phyloP scores from a whole-genome alignment of 306 rosid species.

The Rubus idaeus region DNA sequence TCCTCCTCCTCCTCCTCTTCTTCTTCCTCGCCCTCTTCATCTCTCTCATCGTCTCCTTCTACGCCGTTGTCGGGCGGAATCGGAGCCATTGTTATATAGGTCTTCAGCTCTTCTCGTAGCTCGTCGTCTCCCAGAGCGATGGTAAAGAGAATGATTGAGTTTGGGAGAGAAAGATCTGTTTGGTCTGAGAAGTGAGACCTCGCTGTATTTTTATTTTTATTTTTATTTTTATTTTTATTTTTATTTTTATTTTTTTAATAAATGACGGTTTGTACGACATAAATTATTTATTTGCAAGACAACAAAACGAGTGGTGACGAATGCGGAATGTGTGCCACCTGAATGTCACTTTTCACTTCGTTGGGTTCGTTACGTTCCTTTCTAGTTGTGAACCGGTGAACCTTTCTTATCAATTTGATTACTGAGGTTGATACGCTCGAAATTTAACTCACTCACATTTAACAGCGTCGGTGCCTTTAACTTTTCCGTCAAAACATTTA shows the following conservation, averaged over 20 bases:
- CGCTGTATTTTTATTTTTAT: neutral
- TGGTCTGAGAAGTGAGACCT: too few species aligned
- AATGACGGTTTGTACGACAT: neutral
- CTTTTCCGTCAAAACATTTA: too few species aligned
- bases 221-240: too few species aligned
- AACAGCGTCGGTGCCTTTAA: too few species aligned
- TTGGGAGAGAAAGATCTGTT: neutral
- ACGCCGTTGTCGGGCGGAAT: slow-evolving; percentile 78
- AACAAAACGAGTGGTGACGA: slow-evolving; percentile 28
- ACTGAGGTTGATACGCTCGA: too few species aligned
- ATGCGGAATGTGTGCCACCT: neutral
- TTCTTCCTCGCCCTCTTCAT: slow-evolving; percentile 66
- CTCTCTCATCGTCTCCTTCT: slow-evolving; percentile 89
- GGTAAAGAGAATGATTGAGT: slow-evolving; percentile 1
- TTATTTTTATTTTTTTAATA: neutral
- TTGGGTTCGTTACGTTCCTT: neutral
- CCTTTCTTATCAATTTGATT: too few species aligned
- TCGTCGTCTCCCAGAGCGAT: slow-evolving; percentile 20
- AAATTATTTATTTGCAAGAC: slow-evolving; percentile 30
- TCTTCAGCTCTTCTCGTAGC: slow-evolving; percentile 20
- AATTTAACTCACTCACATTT: too few species aligned
- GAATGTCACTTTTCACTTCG: neutral
- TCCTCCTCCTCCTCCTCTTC: slow-evolving; percentile 55
- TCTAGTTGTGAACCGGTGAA: neutral
- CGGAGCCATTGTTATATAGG: slow-evolving; percentile 66